phyloP scores from a whole-genome alignment of 768 basidiomycete genomes.

The Lactarius sp. region DNA sequence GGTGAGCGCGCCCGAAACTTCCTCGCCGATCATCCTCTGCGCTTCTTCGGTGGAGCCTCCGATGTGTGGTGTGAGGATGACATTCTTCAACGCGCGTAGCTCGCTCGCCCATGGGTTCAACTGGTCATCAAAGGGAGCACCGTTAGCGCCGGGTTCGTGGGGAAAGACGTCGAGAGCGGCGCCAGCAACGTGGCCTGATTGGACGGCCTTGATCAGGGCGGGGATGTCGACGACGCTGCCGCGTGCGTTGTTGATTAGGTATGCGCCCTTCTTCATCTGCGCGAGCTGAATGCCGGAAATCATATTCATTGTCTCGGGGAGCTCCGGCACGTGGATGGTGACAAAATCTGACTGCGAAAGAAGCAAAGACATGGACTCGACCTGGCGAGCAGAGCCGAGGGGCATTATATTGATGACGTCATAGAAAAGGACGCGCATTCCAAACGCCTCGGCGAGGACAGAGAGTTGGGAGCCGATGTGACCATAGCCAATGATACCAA shows the following conservation, averaged over 20 bases:
- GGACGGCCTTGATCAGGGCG: constrained; percentile 73
- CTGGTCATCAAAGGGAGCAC: constrained; percentile 82
- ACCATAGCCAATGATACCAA: constrained; percentile 97
- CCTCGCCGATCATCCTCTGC: constrained; percentile 94
- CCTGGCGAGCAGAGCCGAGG: constrained; percentile 86
- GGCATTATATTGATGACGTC: constrained; percentile 98
- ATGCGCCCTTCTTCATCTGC: constrained; percentile 93
- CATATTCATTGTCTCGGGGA: constrained; percentile 94
- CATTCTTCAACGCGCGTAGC: constrained; percentile 74
- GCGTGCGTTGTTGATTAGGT: constrained; percentile 97
- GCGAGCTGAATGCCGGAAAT: constrained; percentile 71
- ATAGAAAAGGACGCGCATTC: constrained; percentile 92
- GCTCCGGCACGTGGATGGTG: constrained; percentile 93
- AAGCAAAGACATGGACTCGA: constrained; percentile 71
- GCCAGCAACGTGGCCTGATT: constrained; percentile 85
- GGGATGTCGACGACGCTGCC: constrained; percentile 95
- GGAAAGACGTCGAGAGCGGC: constrained; percentile 95
- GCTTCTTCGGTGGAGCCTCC: constrained; percentile 99
- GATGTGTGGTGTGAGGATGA: constrained; percentile 97
- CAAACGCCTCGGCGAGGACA: constrained; percentile 94
- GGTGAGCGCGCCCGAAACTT: constrained; percentile 78
- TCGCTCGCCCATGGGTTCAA: constrained; percentile 80
- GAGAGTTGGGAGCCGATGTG: constrained; percentile 98
- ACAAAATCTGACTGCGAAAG: constrained; percentile 86
- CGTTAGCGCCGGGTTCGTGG: constrained; percentile 87